Base-by-base conservation (phyloP, 345 rosid species). In the Carallia brachiata region DNA sequence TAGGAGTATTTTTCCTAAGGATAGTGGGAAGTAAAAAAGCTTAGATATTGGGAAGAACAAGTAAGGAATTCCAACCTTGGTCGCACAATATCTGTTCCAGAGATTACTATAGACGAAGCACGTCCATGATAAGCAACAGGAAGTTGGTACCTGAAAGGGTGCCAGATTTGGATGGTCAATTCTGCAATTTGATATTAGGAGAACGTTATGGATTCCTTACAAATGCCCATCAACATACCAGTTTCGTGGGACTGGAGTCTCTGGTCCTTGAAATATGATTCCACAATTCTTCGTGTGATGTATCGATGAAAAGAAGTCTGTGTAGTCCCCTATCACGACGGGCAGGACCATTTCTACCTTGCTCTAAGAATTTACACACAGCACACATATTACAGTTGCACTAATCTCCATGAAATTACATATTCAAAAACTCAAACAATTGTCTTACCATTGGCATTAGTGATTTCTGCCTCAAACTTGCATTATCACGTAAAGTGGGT, bases 61-160 rank as follows among this genome's bases (percentile, higher is more conserved):
- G 17, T 16, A 44, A 44, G 10, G 36, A 19, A 62, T 5, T 10
- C 36, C 15, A 32, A 92, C 97, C 96, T 87, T 40, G 98, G 98
- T 68, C 98, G 84, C 70, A 86, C 61, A 60, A 94, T 86, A 65
- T 87, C 83, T 36, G 97, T 94, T 83, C 97, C 98, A 30, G 98
- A 91, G 61, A 91, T 77, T 70, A 91, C 92, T 60, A 94, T 66
- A 66, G 97, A 90, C 61, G 98, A 94, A 61, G 92, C 95, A 48
- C 97, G 85, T 70, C 98, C 98, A 78, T 91, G 97, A 83, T 94
- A 94, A 52, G 98, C 98, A 73, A 89, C 89, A 44, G 99, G 99
- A 83, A 95, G 91, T 65, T 89, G 91, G 75, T 87, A 95, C 99
- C 98, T 95, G 85, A 52, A 80, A 5, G 27, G 31, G 63, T 56